Percentiles rank a stretch among this genome's conserved stretches.
Evolutionary conservation across 148 eudicot species (phyloP).

Genomic region (Camellia lanceoleosa): DNA sequence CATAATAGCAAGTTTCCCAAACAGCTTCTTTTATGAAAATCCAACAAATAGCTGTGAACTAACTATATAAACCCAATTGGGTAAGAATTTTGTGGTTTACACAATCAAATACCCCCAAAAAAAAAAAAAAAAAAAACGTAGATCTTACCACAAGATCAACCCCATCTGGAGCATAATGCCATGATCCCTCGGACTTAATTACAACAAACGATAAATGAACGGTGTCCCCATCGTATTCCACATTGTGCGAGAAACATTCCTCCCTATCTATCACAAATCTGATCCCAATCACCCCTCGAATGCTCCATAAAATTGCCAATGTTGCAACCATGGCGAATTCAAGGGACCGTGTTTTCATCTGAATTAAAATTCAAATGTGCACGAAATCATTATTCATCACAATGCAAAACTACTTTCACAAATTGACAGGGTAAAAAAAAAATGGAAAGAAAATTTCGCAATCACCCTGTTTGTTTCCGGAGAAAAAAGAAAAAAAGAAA

Average conservation of each 20-base stretch:
- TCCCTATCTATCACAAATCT: slow-evolving; percentile 86
- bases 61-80: not conserved
- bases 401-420: not conserved
- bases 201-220: slow-evolving; percentile 83
- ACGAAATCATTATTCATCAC: not conserved
- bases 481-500: not conserved
- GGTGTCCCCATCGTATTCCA: slow-evolving; percentile 62
- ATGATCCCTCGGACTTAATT: slow-evolving; percentile 66
- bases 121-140: not conserved
- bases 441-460: not conserved
- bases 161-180: slow-evolving; percentile 70
- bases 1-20: not conserved
- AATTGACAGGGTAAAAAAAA: not conserved
- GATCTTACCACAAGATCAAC: slow-evolving; percentile 81
- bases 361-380: slow-evolving; percentile 2
- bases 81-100: not conserved
- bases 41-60: not conserved
- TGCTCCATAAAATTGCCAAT: slow-evolving; percentile 35
- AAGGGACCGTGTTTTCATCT: slow-evolving; percentile 16
- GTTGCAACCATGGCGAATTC: slow-evolving; percentile 5
- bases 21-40: not conserved
- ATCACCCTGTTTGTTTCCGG: not conserved
- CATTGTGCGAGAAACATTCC: slow-evolving; percentile 88
- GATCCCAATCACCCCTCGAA: slow-evolving; percentile 52
- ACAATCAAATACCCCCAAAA: not conserved